Evolutionary conservation across 805 yeast species (phyloP).

Genomic region (Candida pini): DNA sequence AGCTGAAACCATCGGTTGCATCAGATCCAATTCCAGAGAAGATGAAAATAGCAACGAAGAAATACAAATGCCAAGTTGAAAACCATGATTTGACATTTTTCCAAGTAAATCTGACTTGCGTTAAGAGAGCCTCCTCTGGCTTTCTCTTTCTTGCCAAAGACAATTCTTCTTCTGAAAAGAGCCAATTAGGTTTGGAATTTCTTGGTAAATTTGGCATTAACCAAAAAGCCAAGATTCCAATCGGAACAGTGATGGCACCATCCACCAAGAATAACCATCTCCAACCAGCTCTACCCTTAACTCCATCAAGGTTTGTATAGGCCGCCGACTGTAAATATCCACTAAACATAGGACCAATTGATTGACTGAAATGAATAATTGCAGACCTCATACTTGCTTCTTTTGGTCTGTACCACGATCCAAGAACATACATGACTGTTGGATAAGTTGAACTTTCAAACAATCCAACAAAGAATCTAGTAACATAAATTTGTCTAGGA

Average conservation of each 20-base stretch:
- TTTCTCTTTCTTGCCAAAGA: slow-evolving; percentile 28
- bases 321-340: slow-evolving; percentile 57
- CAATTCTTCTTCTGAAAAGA: slow-evolving; percentile 6
- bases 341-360: slow-evolving; percentile 53
- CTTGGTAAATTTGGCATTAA: slow-evolving; percentile 49
- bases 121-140: slow-evolving; percentile 26
- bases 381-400: neutral
- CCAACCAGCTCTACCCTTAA: slow-evolving; percentile 54
- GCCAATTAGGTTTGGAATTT: neutral
- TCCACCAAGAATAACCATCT: slow-evolving; percentile 65
- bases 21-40: slow-evolving; percentile 30
- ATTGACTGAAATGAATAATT: neutral
- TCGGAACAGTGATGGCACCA: slow-evolving; percentile 49
- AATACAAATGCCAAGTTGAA: slow-evolving; percentile 51
- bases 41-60: slow-evolving; percentile 41
- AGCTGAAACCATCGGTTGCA: slow-evolving; percentile 28
- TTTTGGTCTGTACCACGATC: neutral
- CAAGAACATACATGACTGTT: neutral
- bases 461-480: neutral
- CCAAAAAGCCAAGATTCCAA: slow-evolving; percentile 51
- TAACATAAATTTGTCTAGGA: neutral
- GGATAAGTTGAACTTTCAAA: neutral
- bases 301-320: slow-evolving; percentile 40
- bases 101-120: slow-evolving; percentile 8
- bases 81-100: slow-evolving; percentile 40